These are phyloP conservation scores for Vigna mungo DNA, from an alignment of 306 rosid genomes.

Conservation along the genomic window DNA sequence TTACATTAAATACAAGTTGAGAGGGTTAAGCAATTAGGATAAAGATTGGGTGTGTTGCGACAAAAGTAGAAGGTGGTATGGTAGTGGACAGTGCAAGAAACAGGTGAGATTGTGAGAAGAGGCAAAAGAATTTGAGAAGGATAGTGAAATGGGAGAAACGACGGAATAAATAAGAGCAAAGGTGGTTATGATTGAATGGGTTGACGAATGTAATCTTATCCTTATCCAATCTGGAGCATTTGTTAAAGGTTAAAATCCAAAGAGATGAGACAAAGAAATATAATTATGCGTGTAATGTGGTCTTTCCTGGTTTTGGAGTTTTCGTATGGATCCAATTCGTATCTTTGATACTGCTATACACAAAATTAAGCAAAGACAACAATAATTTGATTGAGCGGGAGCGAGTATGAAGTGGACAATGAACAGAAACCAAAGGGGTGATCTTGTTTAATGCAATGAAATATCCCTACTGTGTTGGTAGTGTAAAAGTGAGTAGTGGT, in stretches of 20 bases:
- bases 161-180: not conserved
- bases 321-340: conserved; percentile 8
- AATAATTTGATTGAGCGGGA: not conserved
- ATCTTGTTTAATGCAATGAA: not conserved
- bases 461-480: not conserved
- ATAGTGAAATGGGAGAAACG: not conserved
- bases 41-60: not conserved
- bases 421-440: not conserved
- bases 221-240: conserved; percentile 37
- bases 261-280: conserved; percentile 21
- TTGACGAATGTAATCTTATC: conserved; percentile 35
- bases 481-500: not conserved
- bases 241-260: conserved; percentile 23
- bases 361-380: conserved; percentile 2
- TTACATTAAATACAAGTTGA: not conserved
- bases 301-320: not conserved
- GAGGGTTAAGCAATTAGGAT: not conserved
- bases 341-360: not conserved
- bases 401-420: not conserved
- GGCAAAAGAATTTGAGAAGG: not conserved
- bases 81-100: conserved; percentile 29
- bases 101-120: not conserved
- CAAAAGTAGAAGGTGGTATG: conserved; percentile 4
- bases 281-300: conserved; percentile 12
- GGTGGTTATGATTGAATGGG: conserved; percentile 14